Evolutionary conservation across 75 land plant species (phyloP), one percentile per base, ranked within the genome.

Genomic region (Picea sitchensis): DNA sequence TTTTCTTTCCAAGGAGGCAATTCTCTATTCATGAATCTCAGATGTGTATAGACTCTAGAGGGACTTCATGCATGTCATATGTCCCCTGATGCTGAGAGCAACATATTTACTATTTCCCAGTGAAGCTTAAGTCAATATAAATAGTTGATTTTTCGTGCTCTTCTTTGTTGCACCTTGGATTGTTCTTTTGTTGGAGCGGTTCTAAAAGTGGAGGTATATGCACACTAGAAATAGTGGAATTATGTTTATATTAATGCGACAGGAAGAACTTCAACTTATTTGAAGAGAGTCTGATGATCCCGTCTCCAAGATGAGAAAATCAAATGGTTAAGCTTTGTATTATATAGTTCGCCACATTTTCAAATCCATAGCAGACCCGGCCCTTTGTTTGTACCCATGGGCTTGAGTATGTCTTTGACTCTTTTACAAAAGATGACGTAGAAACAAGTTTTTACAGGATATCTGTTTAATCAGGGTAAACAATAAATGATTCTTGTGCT

Each of bases 1-100:
- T 44, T 71, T 71, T 6, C 74, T 71, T 71, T 71, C n/a, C 74
- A 71, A 17, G 44, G 44, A 71, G 44, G 74, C 44, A 71, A 71
- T 71, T 71, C 51, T 71, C 51, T 71, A 71, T 71, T 41, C 74
- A 41, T 71, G 74, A 71, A 71, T 71, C 51, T 41, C 51, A 41
- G 56, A 71, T 71, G 74, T 44, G 74, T 71, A 47, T 71, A 41
- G 56, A 51, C 56, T 51, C 56, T 41, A 38, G 54, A 44, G 74
- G 74, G 74, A 71, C 20, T 44, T 18, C 73, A 69, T 69, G 47
- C 47, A 2, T 17, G 17, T 38, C 38, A 51, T 51, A 38, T 69
- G 73, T 69, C 73, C 41, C 73, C 73, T 41, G 54, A 71, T 71
- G 74, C 74, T 44, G 74, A 71, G 51, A 47, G 20, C 21, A n/a